Percentiles rank a stretch among this genome's conserved stretches.
Evolutionary conservation across 768 basidiomycete species (phyloP).

Genomic region (Zangia roseola): DNA sequence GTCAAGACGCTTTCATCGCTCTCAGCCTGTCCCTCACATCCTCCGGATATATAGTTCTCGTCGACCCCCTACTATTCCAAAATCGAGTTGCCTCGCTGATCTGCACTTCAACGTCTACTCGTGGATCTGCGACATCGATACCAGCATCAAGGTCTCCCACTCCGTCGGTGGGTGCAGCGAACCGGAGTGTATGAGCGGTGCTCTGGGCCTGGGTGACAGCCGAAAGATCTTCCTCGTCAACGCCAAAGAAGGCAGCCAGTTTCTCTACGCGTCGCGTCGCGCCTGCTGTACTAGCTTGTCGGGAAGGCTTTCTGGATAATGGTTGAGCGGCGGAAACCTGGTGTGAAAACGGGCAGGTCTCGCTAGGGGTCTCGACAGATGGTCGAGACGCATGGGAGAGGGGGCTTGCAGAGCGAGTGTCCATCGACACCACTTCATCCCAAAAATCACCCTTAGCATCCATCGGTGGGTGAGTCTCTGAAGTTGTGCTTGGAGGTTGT

Average conservation of each 20-base stretch:
- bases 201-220: background rate
- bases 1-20: conserved; percentile 34
- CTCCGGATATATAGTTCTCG: conserved; percentile 37
- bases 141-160: conserved; percentile 6
- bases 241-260: conserved; percentile 16
- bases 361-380: background rate
- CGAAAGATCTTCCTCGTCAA: conserved; percentile 6
- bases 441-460: background rate
- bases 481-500: background rate
- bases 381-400: background rate
- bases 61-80: conserved; percentile 34
- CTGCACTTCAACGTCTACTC: conserved; percentile 38
- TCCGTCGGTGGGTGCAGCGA: background rate
- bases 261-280: conserved; percentile 12
- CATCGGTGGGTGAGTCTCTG: background rate
- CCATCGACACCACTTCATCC: background rate
- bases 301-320: background rate
- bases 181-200: background rate
- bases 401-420: background rate
- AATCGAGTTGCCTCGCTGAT: conserved; percentile 38
- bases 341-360: background rate
- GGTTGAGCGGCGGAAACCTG: background rate
- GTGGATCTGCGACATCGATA: background rate
- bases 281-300: conserved; percentile 6
- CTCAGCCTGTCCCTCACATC: conserved; percentile 47